These are phyloP conservation scores for Tuber indicum DNA, from an alignment of 495 filamentous ascomycete genomes.

Conservation along the genomic window DNA sequence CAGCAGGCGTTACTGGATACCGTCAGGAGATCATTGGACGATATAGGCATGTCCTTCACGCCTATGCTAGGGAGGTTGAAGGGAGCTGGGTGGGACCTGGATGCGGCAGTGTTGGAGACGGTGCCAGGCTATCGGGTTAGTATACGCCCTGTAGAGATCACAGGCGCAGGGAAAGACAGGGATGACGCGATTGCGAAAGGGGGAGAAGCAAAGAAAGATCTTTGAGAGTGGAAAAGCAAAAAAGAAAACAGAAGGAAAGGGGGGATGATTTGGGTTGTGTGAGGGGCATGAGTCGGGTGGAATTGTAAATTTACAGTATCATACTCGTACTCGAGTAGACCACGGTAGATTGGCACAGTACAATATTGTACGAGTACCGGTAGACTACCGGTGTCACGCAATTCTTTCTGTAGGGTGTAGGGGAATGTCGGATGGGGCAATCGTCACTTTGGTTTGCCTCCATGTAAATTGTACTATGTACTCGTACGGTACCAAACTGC, in stretches of 20 bases:
- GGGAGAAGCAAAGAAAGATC: slow-evolving; percentile 27
- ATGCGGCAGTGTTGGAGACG: slow-evolving; percentile 56
- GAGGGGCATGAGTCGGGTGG: neutral
- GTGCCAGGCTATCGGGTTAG: slow-evolving; percentile 45
- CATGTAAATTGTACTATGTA: neutral
- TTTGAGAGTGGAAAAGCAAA: slow-evolving; percentile 9
- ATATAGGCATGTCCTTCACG: slow-evolving; percentile 45
- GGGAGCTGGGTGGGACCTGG: slow-evolving; percentile 56
- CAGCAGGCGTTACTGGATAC: slow-evolving; percentile 34
- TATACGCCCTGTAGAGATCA: slow-evolving; percentile 35
- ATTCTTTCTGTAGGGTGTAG: neutral
- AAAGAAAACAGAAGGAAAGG: neutral
- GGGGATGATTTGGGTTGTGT: neutral
- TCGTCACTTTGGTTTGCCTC: neutral
- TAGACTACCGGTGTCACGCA: neutral
- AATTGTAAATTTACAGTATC: neutral
- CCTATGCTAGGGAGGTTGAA: slow-evolving; percentile 45
- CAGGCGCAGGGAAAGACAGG: slow-evolving; percentile 23
- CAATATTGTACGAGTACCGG: no score
- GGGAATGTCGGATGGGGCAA: no score
- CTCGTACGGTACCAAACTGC: neutral
- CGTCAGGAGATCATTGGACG: slow-evolving; percentile 43
- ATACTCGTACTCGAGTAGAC: no score
- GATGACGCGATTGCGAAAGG: slow-evolving; percentile 21
- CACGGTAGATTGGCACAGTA: no score